These are phyloP conservation scores for Epichloe brachyelytri DNA, from an alignment of 2,329 filamentous ascomycete species.

Conservation along the genomic window DNA sequence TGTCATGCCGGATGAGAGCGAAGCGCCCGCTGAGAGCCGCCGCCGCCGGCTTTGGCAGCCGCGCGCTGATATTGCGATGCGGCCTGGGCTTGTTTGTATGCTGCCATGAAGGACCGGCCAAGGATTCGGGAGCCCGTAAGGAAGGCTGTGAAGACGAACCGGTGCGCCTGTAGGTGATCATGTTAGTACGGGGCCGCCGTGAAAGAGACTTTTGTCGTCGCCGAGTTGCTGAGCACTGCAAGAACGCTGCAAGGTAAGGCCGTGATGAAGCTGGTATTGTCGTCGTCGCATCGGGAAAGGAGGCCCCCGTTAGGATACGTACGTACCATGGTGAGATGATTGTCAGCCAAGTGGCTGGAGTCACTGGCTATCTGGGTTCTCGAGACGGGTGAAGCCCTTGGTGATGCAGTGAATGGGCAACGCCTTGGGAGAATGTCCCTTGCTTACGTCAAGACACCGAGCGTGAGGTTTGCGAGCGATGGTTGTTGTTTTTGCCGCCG, in stretches of 20 bases:
- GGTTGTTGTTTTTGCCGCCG: conserved; percentile 14
- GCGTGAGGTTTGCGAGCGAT: conserved; percentile 9
- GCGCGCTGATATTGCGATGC: conserved; percentile 70
- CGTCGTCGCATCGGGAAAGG: not conserved
- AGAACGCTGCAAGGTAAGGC: not conserved
- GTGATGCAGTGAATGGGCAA: not conserved
- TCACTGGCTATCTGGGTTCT: conserved; percentile 1
- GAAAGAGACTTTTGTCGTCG: too few relatives aligned
- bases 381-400: not conserved
- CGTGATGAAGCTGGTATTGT: not conserved
- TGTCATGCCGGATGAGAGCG: conserved; percentile 59
- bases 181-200: conserved; percentile 8
- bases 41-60: conserved; percentile 47
- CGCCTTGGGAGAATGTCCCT: conserved; percentile 11
- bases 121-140: conserved; percentile 83
- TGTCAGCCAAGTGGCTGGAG: not conserved
- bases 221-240: too few relatives aligned
- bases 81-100: conserved; percentile 88
- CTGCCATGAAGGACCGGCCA: conserved; percentile 83
- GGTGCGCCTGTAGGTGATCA: conserved; percentile 60
- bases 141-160: conserved; percentile 78
- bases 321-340: conserved; percentile 17
- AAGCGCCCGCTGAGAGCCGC: conserved; percentile 39
- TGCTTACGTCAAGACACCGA: conserved; percentile 13
- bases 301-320: not conserved